Base-by-base conservation (phyloP, 164 flowering plant genomes). In the Stephania yunnanensis region DNA sequence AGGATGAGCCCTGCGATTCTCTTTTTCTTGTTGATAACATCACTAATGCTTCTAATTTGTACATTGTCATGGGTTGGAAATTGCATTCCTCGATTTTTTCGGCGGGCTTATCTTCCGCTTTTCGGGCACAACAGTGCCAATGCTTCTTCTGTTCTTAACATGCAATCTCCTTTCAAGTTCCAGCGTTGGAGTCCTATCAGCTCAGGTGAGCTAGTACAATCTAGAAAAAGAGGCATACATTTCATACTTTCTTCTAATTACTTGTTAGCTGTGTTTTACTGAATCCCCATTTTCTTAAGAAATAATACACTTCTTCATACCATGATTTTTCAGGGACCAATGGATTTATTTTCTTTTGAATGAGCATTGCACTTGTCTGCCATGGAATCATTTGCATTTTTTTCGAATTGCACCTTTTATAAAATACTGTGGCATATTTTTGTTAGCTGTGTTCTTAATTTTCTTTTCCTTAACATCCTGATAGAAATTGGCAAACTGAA, bases 181-280 rank as follows among this genome's bases (percentile, higher is more conserved):
- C 89, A 84, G 83, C 87, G 90, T 0, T 93, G 99, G 99, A 92
- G 97, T 83, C 94, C 98, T 70, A 87, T 93, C 61, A 92, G 74
- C 78, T 76, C 88, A 66, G 98, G 99, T 92, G 83, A 75, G 78
- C n/a, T 10, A 10, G 12, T 36, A 36, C 42, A 36, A 36, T 36
- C 13, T 25, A 74, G 42, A 29, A 53, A 36, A n/a, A 29, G 25
- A 53, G 13, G 68, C 50, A 30, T 74, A 61, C 48, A 68, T 20
- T 20, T 7, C 22, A 17, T 58, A 15, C n/a, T 58, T 58, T 58
- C 65, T 58, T 7, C n/a, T 19, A 58, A 20, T 58, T 55, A 13
- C 64, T 19, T 17, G 7, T 58, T 5, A 58, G 65, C 5, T 58
- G 20, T 58, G 20, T 58, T 58, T 58, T 19, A 58, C n/a, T 58